Evolutionary conservation across 2,329 filamentous ascomycete genomes (phyloP).

Genomic region (Ustulina deusta): DNA sequence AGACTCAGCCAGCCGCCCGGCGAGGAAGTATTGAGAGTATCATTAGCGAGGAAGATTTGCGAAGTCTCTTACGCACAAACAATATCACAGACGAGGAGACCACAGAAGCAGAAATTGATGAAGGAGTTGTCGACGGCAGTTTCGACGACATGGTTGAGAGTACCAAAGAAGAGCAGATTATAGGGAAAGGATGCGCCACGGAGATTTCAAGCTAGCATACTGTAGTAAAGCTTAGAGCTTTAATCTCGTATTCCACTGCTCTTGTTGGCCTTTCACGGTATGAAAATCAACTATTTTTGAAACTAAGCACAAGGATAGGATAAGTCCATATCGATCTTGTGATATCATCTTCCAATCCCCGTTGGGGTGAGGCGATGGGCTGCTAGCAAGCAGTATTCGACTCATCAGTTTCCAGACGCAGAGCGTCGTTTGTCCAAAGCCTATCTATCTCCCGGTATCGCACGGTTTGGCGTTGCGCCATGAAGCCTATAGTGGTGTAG

Average conservation of each 20-base stretch:
- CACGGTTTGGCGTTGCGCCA: too few species aligned
- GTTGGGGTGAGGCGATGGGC: neutral
- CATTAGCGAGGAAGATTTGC: conserved; percentile 70
- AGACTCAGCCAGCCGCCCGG: conserved; percentile 62
- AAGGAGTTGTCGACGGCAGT: conserved; percentile 47
- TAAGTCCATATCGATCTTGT: neutral
- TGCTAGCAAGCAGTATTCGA: neutral
- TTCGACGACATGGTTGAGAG: conserved; percentile 43
- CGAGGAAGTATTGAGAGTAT: conserved; percentile 70
- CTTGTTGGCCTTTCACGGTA: neutral
- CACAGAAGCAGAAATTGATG: conserved; percentile 46
- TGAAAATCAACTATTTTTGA: neutral
- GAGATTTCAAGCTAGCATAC: neutral
- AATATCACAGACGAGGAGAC: conserved; percentile 48
- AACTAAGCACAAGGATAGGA: conserved; percentile 1
- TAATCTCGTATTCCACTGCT: neutral
- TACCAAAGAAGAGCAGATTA: conserved; percentile 36
- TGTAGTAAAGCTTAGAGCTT: neutral
- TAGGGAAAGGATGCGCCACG: neutral
- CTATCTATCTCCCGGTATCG: neutral
- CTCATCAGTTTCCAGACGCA: neutral
- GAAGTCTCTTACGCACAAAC: conserved; percentile 58
- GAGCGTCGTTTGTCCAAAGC: conserved; percentile 5
- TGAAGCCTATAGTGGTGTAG: too few species aligned
- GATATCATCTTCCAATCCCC: neutral